Evolutionary conservation across 1,139 yeast species (phyloP).

Genomic region (Saccharomyces hybrid): DNA sequence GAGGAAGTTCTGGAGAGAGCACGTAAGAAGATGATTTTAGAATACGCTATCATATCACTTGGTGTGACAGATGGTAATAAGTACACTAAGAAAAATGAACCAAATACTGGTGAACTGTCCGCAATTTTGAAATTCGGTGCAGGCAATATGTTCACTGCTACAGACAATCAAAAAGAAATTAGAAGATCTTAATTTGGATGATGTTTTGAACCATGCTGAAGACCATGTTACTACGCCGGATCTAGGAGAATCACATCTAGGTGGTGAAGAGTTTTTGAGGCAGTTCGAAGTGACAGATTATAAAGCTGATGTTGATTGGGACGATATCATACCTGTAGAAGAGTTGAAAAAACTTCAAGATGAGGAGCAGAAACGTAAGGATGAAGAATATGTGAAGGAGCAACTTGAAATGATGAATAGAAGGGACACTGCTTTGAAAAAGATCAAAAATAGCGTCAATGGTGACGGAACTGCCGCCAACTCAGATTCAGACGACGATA

Average conservation of each 20-base stretch:
- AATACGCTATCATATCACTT: slow-evolving; percentile 90
- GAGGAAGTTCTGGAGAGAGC: slow-evolving; percentile 96
- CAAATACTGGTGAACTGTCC: slow-evolving; percentile 74
- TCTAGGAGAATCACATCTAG: slow-evolving; percentile 89
- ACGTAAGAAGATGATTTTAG: slow-evolving; percentile 93
- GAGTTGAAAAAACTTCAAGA: slow-evolving; percentile 84
- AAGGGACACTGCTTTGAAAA: slow-evolving; percentile 68
- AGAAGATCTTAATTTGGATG: slow-evolving; percentile 92
- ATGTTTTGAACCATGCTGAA: slow-evolving; percentile 92
- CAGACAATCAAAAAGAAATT: slow-evolving; percentile 88
- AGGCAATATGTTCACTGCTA: slow-evolving; percentile 92
- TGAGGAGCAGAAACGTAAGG: slow-evolving; percentile 79
- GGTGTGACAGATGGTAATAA: slow-evolving; percentile 74
- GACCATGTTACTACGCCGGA: slow-evolving; percentile 96
- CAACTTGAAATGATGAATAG: slow-evolving; percentile 83
- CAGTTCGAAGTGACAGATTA: slow-evolving; percentile 98
- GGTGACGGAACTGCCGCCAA: slow-evolving; percentile 31
- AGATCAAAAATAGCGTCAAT: slow-evolving; percentile 39
- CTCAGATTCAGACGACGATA: slow-evolving; percentile 40
- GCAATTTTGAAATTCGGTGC: slow-evolving; percentile 97
- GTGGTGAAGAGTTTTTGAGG: slow-evolving; percentile 94
- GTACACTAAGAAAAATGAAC: slow-evolving; percentile 53
- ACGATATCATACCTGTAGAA: slow-evolving; percentile 95
- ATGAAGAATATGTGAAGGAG: slow-evolving; percentile 78
- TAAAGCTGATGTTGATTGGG: slow-evolving; percentile 98